A percentile compares a stretch with the other conserved stretches of the same genome.
phyloP scores from a whole-genome alignment of 306 rosid species.

The Trifolium fragiferum region DNA sequence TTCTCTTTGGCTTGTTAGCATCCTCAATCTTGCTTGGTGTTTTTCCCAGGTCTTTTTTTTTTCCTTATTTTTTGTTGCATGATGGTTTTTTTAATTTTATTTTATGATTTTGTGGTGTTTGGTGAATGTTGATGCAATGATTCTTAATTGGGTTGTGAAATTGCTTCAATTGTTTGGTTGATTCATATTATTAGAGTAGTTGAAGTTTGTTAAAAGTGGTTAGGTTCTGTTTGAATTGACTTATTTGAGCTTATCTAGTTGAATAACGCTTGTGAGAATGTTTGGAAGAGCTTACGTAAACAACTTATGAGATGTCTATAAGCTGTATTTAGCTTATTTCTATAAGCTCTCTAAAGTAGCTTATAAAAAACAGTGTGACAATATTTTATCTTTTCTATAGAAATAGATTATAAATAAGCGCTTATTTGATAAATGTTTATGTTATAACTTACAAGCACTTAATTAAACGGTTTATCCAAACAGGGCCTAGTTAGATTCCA shows the following conservation, averaged over 20 bases:
- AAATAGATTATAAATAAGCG: background rate
- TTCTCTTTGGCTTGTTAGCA: slow-evolving; percentile 53
- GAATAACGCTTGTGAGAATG: background rate
- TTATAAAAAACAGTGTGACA: background rate
- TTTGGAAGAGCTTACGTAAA: background rate
- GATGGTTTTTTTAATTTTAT: background rate
- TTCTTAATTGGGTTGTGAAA: slow-evolving; percentile 12
- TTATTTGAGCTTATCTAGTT: background rate
- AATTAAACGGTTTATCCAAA: background rate
- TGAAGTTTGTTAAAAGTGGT: background rate
- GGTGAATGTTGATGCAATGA: background rate
- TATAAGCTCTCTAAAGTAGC: background rate
- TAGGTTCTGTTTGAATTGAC: background rate
- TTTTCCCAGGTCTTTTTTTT: slow-evolving; percentile 64
- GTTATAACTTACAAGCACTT: background rate
- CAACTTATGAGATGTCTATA: background rate
- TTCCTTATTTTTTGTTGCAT: background rate
- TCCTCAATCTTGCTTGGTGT: slow-evolving; percentile 74
- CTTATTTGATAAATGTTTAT: background rate
- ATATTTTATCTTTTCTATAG: background rate
- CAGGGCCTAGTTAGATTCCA: background rate
- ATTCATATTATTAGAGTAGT: background rate
- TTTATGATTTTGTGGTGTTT: background rate
- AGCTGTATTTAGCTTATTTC: background rate
- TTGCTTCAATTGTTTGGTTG: slow-evolving; percentile 33